Evolutionary conservation across 2,329 filamentous ascomycete genomes (phyloP).

Genomic region (Amphichorda felina): DNA sequence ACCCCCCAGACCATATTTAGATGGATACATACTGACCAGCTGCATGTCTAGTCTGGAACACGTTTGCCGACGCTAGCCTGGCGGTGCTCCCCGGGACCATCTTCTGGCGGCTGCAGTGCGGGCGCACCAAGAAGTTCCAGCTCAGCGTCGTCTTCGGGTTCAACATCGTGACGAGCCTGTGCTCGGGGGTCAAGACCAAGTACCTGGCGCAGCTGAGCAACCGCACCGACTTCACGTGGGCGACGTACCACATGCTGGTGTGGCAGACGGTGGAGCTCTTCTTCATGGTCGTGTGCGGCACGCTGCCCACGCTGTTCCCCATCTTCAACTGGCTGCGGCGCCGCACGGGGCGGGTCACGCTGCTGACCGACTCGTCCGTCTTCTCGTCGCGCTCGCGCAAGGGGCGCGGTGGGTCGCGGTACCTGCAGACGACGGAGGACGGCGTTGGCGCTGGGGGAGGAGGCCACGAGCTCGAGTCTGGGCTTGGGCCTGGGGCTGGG

Average conservation of each 20-base stretch:
- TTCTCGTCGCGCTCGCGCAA: too few relatives aligned
- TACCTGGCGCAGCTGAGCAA: constrained; percentile 9
- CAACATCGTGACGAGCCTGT: constrained; percentile 11
- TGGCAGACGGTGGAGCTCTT: constrained; percentile 12
- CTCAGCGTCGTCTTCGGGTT: constrained; percentile 25
- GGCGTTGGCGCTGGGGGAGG: too few relatives aligned
- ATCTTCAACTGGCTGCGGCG: not conserved
- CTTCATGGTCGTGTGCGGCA: constrained; percentile 11
- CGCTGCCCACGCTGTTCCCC: constrained; percentile 7
- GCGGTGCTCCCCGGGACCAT: constrained; percentile 10
- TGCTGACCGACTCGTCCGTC: too few relatives aligned
- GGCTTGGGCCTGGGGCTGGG: too few relatives aligned
- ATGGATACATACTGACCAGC: too few relatives aligned
- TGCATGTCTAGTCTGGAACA: constrained; percentile 10
- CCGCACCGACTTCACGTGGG: constrained; percentile 11
- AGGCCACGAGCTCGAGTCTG: too few relatives aligned
- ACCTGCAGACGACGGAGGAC: too few relatives aligned
- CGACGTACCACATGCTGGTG: constrained; percentile 10
- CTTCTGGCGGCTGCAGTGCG: constrained; percentile 64
- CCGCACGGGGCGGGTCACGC: too few relatives aligned
- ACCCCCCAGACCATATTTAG: too few relatives aligned
- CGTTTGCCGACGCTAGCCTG: constrained; percentile 10
- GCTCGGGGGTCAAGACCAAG: constrained; percentile 12
- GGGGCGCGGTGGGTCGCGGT: too few relatives aligned
- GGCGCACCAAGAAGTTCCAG: constrained; percentile 67